A percentile compares a stretch with the other conserved stretches of the same genome.
Conservation (phyloP, 2,329 filamentous ascomycete species). For the Helicocarpus griseus region DNA sequence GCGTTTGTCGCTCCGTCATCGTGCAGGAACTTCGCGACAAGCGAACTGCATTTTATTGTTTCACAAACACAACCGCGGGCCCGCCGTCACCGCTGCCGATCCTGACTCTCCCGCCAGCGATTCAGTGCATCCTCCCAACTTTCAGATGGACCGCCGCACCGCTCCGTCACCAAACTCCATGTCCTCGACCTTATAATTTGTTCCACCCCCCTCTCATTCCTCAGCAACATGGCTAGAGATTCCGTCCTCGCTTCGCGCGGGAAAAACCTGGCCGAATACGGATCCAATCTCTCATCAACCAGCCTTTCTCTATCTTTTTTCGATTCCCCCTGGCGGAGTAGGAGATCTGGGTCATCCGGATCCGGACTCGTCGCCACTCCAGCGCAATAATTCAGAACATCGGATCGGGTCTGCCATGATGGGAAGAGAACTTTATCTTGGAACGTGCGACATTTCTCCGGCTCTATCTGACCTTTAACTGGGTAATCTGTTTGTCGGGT, state of each 20-base stretch:
- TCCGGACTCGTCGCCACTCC: slow-evolving; percentile 80
- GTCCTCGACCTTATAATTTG: slow-evolving; percentile 69
- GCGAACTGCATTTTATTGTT: neutral
- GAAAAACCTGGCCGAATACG: slow-evolving; percentile 79
- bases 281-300: slow-evolving; percentile 82
- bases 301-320: slow-evolving; percentile 60
- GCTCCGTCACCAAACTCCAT: slow-evolving; percentile 67
- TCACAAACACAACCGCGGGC: neutral
- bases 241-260: slow-evolving; percentile 65
- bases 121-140: slow-evolving; percentile 58
- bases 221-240: slow-evolving; percentile 59
- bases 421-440: slow-evolving; percentile 73
- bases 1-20: neutral
- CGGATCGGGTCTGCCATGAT: slow-evolving; percentile 72
- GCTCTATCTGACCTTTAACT: slow-evolving; percentile 46
- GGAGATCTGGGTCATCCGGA: slow-evolving; percentile 70
- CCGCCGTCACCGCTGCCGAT: neutral
- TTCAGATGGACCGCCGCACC: slow-evolving; percentile 54
- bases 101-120: slow-evolving; percentile 45
- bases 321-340: slow-evolving; percentile 60
- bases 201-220: slow-evolving; percentile 63
- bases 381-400: slow-evolving; percentile 82
- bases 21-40: neutral
- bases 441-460: slow-evolving; percentile 58
- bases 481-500: slow-evolving; percentile 46